These are phyloP conservation scores for Boletus edulis DNA, from an alignment of 768 basidiomycete genomes.

Conservation along the genomic window DNA sequence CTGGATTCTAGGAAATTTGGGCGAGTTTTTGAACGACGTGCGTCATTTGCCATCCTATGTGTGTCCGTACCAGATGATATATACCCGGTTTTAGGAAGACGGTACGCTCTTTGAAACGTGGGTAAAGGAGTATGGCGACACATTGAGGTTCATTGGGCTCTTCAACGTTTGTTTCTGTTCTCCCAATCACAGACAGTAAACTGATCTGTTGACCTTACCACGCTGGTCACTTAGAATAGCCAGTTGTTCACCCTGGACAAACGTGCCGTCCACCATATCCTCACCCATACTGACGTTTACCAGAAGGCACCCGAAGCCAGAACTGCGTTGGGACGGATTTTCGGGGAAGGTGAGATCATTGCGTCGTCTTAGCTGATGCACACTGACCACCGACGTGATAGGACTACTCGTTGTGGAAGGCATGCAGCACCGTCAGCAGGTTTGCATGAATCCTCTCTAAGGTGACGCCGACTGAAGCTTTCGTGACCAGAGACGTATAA, in stretches of 20 bases:
- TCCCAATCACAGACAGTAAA: not conserved
- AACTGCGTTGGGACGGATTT: conserved; percentile 37
- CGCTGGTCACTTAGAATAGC: conserved; percentile 18
- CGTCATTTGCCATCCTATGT: conserved; percentile 1
- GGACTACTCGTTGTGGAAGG: conserved; percentile 49
- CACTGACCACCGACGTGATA: conserved; percentile 17
- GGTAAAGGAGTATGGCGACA: conserved; percentile 47
- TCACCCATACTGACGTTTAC: conserved; percentile 54
- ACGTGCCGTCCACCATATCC: conserved; percentile 61
- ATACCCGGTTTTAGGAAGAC: conserved; percentile 19
- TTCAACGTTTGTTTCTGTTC: conserved; percentile 38
- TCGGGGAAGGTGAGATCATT: conserved; percentile 36
- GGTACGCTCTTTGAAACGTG: conserved; percentile 40
- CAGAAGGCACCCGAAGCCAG: conserved; percentile 49
- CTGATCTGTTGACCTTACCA: not conserved
- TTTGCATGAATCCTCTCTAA: not conserved
- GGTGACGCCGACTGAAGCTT: not conserved
- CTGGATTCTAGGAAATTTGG: conserved; percentile 48
- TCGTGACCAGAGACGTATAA: conserved; percentile 21
- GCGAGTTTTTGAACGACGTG: conserved; percentile 43
- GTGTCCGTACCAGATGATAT: not conserved
- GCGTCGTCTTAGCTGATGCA: not conserved
- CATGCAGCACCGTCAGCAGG: conserved; percentile 40
- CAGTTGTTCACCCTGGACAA: conserved; percentile 59
- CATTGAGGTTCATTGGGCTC: conserved; percentile 42